These are phyloP conservation scores for Aspergillus sclerotiicarbonarius DNA, from an alignment of 495 filamentous ascomycete genomes.

Conservation along the genomic window DNA sequence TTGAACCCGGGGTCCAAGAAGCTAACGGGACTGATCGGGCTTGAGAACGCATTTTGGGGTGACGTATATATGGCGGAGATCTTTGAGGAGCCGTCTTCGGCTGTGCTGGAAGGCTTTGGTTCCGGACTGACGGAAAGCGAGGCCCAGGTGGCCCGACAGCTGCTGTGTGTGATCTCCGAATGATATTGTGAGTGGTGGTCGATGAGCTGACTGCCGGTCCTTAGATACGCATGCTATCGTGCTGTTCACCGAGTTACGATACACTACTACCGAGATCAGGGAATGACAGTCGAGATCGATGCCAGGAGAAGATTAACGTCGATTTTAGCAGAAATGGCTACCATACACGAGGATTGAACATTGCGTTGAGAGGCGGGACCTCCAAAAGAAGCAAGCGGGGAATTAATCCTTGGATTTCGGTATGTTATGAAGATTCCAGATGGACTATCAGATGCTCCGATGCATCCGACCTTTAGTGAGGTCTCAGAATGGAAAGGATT, in stretches of 20 bases:
- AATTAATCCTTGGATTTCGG: background rate
- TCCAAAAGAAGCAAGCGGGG: background rate
- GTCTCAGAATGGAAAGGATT: too few species aligned
- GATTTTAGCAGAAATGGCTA: constrained; percentile 27
- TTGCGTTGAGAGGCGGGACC: background rate
- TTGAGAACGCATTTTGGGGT: constrained; percentile 49
- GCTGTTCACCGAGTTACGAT: constrained; percentile 36
- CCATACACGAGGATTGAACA: background rate
- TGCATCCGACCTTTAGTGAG: too few species aligned
- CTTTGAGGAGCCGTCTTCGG: constrained; percentile 34
- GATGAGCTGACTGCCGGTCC: background rate
- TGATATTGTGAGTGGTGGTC: background rate
- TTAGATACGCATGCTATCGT: constrained; percentile 45
- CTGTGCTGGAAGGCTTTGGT: constrained; percentile 41
- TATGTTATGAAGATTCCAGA: background rate
- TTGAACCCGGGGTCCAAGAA: constrained; percentile 49
- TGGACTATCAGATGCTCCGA: too few species aligned
- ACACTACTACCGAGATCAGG: constrained; percentile 42
- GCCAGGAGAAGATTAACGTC: constrained; percentile 37
- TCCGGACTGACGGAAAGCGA: constrained; percentile 21
- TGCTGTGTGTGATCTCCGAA: constrained; percentile 32
- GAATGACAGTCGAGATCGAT: constrained; percentile 37
- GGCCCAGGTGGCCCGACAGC: constrained; percentile 28
- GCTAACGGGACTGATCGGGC: constrained; percentile 45
- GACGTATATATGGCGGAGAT: constrained; percentile 48